Percentiles rank a stretch among this genome's conserved stretches.
These are phyloP conservation scores for Tilletia horrida DNA, from an alignment of 1,284 basidiomycete species.

Conservation along the genomic window DNA sequence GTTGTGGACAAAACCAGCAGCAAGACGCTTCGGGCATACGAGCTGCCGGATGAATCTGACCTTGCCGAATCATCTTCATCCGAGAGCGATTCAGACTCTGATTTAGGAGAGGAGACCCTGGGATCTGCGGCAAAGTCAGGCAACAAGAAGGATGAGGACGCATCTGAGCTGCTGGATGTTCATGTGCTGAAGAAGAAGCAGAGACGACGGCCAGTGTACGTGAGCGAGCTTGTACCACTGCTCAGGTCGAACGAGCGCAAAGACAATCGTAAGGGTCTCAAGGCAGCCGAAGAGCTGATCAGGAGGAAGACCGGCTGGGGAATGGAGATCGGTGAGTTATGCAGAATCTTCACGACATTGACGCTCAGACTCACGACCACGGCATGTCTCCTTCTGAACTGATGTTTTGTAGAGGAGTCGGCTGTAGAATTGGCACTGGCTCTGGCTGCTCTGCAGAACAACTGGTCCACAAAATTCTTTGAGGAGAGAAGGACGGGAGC, in stretches of 20 bases:
- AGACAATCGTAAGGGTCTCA: constrained; percentile 29
- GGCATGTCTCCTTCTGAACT: too few relatives aligned
- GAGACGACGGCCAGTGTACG: constrained; percentile 52
- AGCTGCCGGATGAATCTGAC: constrained; percentile 6
- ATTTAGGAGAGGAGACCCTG: not conserved
- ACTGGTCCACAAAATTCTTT: constrained; percentile 75
- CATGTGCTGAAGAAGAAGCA: constrained; percentile 33
- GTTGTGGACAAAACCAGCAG: not conserved
- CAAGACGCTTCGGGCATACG: constrained; percentile 2
- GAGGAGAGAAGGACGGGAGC: constrained; percentile 72
- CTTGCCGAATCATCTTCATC: constrained; percentile 23
- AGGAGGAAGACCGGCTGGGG: constrained; percentile 38
- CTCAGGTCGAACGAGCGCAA: constrained; percentile 37
- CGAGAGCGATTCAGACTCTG: constrained; percentile 21
- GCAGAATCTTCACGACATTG: constrained; percentile 25
- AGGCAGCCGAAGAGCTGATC: constrained; percentile 34
- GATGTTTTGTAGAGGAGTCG: constrained; percentile 92
- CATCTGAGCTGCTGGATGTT: constrained; percentile 23
- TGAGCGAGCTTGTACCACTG: constrained; percentile 53
- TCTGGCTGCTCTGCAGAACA: constrained; percentile 73
- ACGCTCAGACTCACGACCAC: too few relatives aligned
- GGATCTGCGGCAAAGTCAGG: constrained; percentile 14
- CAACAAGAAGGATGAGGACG: constrained; percentile 19
- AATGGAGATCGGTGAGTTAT: constrained; percentile 29
- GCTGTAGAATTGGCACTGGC: constrained; percentile 74